phyloP scores from a whole-genome alignment of 345 rosid genomes.

The Dovyalis caffra region DNA sequence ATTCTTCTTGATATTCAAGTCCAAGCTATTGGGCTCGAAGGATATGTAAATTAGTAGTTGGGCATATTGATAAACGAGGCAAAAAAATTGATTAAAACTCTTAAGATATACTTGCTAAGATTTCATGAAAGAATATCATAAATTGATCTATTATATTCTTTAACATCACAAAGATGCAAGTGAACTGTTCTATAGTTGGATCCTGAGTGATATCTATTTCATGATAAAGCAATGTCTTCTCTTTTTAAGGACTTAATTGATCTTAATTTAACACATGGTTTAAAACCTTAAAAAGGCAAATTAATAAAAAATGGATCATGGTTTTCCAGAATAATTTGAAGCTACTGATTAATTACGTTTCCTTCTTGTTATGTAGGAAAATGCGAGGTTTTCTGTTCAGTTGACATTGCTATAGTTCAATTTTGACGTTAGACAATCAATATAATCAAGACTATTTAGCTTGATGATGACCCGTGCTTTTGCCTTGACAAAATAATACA shows the following conservation, averaged over 20 bases:
- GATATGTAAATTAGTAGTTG: slow-evolving; percentile 7
- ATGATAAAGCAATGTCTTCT: background rate
- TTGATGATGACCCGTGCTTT: background rate
- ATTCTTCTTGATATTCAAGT: slow-evolving; percentile 2
- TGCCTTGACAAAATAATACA: background rate
- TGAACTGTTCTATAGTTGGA: background rate
- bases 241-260: background rate
- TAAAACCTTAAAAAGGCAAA: too few species aligned
- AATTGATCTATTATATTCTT: slow-evolving; percentile 13
- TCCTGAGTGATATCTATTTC: background rate
- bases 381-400: background rate
- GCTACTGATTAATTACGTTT: background rate
- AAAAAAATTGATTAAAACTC: background rate
- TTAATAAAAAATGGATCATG: too few species aligned
- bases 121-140: slow-evolving; percentile 6
- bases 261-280: background rate
- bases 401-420: slow-evolving; percentile 5
- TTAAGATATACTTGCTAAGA: background rate
- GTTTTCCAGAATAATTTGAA: background rate
- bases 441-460: background rate
- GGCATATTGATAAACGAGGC: background rate
- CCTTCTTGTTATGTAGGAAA: background rate
- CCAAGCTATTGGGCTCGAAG: slow-evolving; percentile 21
- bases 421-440: slow-evolving; percentile 1
- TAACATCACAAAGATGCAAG: background rate